Evolutionary conservation across 2,329 filamentous ascomycete genomes (phyloP).

Genomic region (Paradendryphiella salina): DNA sequence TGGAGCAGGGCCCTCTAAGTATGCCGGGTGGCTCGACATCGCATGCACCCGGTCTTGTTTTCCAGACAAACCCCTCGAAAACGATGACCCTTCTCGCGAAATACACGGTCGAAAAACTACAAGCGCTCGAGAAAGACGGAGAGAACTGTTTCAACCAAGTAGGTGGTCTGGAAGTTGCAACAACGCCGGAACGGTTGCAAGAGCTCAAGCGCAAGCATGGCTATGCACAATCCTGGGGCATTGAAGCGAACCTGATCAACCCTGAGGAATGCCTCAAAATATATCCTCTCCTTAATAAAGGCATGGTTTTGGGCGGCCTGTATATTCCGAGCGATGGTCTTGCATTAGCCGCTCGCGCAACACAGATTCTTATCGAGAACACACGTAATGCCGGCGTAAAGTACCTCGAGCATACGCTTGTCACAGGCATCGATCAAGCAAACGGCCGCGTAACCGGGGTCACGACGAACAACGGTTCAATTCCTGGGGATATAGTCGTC

Average conservation of each 20-base stretch:
- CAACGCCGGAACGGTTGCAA: slow-evolving; percentile 60
- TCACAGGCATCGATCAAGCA: slow-evolving; percentile 59
- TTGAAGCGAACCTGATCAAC: slow-evolving; percentile 58
- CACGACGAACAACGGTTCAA: slow-evolving; percentile 52
- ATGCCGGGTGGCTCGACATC: slow-evolving; percentile 69
- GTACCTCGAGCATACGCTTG: slow-evolving; percentile 60
- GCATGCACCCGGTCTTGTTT: slow-evolving; percentile 66
- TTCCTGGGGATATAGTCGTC: slow-evolving; percentile 63
- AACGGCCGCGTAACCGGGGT: slow-evolving; percentile 61
- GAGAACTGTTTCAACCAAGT: slow-evolving; percentile 64
- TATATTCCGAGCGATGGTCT: slow-evolving; percentile 65
- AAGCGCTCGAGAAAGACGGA: slow-evolving; percentile 52
- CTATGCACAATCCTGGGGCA: slow-evolving; percentile 63
- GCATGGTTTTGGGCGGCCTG: slow-evolving; percentile 61
- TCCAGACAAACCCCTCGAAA: slow-evolving; percentile 63
- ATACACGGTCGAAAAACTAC: slow-evolving; percentile 65
- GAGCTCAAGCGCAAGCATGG: slow-evolving; percentile 67
- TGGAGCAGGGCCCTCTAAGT: slow-evolving; percentile 65
- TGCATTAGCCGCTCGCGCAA: slow-evolving; percentile 63
- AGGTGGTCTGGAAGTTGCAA: slow-evolving; percentile 65
- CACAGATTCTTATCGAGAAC: slow-evolving; percentile 62
- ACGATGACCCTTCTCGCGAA: slow-evolving; percentile 62
- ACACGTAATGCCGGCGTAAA: slow-evolving; percentile 62
- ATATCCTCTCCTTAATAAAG: slow-evolving; percentile 60
- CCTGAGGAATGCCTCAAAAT: slow-evolving; percentile 57